Evolutionary conservation across 371 early-diverging fungal species (phyloP).

Genomic region (Fennellomyces sp.): DNA sequence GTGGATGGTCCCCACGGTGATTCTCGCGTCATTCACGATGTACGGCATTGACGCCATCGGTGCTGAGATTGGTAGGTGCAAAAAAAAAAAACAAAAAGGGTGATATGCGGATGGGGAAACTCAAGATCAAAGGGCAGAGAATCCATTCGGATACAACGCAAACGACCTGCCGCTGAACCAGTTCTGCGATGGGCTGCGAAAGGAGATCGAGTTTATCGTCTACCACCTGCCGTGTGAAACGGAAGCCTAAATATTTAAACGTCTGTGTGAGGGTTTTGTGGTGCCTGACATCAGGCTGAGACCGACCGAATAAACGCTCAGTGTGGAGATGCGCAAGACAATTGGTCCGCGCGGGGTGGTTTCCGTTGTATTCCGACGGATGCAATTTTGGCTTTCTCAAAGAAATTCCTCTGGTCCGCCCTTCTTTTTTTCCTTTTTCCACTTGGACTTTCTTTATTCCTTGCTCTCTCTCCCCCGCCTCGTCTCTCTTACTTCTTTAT

Average conservation of each 20-base stretch:
- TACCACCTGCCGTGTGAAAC: conserved; percentile 46
- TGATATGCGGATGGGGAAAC: background rate
- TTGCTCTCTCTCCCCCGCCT: background rate
- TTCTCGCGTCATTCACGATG: conserved; percentile 68
- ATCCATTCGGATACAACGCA: conserved; percentile 72
- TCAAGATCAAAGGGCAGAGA: too few species aligned
- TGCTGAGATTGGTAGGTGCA: conserved; percentile 29
- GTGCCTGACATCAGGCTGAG: too few species aligned
- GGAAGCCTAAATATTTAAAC: too few species aligned
- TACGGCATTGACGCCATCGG: conserved; percentile 78
- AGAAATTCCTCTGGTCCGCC: background rate
- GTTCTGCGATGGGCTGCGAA: conserved; percentile 43
- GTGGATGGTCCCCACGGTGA: conserved; percentile 63
- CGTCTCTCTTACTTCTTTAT: background rate
- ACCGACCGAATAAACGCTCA: background rate
- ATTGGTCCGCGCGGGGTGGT: background rate
- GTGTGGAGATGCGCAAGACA: background rate
- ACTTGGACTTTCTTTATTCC: background rate
- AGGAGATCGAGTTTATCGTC: conserved; percentile 49
- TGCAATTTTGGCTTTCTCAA: background rate
- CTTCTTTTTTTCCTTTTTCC: background rate
- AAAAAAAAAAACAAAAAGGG: background rate
- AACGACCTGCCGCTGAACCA: conserved; percentile 50
- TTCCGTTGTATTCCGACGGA: background rate
- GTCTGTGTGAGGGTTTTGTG: too few species aligned